Conservation (phyloP, 106 monocot genomes). For the Dioscorea alata region DNA sequence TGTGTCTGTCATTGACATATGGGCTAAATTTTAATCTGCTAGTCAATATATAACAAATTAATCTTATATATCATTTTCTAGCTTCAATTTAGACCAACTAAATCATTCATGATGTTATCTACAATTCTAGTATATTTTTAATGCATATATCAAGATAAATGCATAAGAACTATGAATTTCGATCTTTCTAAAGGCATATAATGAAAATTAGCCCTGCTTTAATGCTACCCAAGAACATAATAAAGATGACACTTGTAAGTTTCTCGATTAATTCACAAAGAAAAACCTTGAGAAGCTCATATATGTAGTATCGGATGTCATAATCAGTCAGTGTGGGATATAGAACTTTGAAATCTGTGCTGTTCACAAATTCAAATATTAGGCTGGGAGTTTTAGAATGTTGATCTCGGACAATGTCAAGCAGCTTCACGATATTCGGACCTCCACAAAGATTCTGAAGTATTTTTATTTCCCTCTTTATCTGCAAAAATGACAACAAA, state of each 20-base stretch:
- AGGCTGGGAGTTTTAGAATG: constrained; percentile 53
- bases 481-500: constrained; percentile 23
- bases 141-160: too few relatives aligned
- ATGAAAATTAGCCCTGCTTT: too few relatives aligned
- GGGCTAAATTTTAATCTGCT: too few relatives aligned
- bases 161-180: too few relatives aligned
- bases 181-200: too few relatives aligned
- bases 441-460: constrained; percentile 66
- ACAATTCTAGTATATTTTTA: too few relatives aligned
- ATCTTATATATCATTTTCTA: too few relatives aligned
- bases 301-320: constrained; percentile 61
- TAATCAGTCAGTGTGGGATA: constrained; percentile 53
- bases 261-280: neutral
- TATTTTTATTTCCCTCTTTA: constrained; percentile 60
- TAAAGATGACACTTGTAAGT: too few relatives aligned
- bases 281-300: constrained; percentile 54
- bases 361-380: constrained; percentile 54
- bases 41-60: too few relatives aligned
- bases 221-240: too few relatives aligned
- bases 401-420: constrained; percentile 46
- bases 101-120: too few relatives aligned
- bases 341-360: constrained; percentile 47
- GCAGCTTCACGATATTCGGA: constrained; percentile 47
- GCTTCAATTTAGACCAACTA: neutral
- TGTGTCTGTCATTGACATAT: too few relatives aligned